Evolutionary conservation across 2,329 filamentous ascomycete genomes (phyloP).

Genomic region (Thelonectria olida): DNA sequence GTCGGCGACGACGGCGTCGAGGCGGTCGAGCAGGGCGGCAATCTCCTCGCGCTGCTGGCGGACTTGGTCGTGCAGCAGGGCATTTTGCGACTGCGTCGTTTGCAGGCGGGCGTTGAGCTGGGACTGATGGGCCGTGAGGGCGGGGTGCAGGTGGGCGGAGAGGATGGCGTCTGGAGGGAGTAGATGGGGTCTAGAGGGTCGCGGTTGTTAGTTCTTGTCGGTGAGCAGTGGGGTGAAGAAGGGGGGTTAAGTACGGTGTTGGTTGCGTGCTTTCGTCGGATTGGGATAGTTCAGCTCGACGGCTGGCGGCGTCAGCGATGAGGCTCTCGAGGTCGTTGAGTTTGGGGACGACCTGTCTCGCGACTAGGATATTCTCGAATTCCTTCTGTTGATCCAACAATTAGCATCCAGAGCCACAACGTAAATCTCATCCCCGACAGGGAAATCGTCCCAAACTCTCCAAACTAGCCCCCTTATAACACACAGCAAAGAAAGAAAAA

Average conservation of each 20-base stretch:
- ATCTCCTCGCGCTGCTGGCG: slow-evolving; percentile 64
- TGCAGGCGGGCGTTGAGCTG: slow-evolving; percentile 66
- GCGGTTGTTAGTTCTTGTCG: neutral
- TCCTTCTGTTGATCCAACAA: slow-evolving; percentile 56
- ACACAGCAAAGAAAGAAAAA: neutral
- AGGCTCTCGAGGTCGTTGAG: slow-evolving; percentile 69
- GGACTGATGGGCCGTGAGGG: slow-evolving; percentile 61
- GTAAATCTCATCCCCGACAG: no score
- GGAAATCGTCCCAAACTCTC: no score
- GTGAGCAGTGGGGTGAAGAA: neutral
- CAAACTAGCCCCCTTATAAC: neutral
- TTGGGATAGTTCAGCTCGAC: slow-evolving; percentile 32
- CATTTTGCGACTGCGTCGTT: slow-evolving; percentile 66
- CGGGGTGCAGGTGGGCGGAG: slow-evolving; percentile 63
- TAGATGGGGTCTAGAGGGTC: slow-evolving; percentile 58
- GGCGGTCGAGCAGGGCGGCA: slow-evolving; percentile 55
- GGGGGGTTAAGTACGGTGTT: slow-evolving; percentile 53
- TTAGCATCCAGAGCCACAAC: slow-evolving; percentile 15
- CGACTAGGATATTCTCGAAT: slow-evolving; percentile 63
- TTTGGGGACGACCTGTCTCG: slow-evolving; percentile 62
- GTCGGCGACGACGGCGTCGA: slow-evolving; percentile 64
- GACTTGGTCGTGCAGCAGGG: slow-evolving; percentile 60
- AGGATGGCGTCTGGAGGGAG: slow-evolving; percentile 63
- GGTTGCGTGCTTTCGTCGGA: slow-evolving; percentile 43
- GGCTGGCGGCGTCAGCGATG: slow-evolving; percentile 57